phyloP scores from a whole-genome alignment of 129 eudicot species.

The Centaurea solstitialis region DNA sequence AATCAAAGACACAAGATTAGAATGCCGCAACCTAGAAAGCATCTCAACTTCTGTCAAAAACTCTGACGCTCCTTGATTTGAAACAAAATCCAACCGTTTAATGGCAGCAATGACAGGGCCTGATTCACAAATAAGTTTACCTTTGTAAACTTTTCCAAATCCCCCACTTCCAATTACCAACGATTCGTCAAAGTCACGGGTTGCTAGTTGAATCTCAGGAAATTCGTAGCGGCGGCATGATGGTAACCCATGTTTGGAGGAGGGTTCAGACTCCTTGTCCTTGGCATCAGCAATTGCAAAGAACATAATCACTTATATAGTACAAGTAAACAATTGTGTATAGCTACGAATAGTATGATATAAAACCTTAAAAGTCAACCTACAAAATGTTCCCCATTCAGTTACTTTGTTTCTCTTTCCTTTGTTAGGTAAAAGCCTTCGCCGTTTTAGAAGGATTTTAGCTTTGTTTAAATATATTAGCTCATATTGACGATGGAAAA shows the following conservation, averaged over 20 bases:
- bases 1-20: slow-evolving; percentile 1
- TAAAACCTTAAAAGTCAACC: background rate
- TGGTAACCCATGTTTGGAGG: too few relatives aligned
- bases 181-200: background rate
- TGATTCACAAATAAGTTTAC: too few relatives aligned
- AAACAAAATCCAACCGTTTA: slow-evolving; percentile 14
- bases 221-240: slow-evolving; percentile 8
- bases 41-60: slow-evolving; percentile 19
- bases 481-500: too few relatives aligned
- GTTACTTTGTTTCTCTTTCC: too few relatives aligned
- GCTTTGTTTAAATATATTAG: too few relatives aligned
- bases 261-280: too few relatives aligned
- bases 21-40: slow-evolving; percentile 24
- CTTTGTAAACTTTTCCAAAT: background rate
- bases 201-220: slow-evolving; percentile 11
- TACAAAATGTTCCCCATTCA: background rate
- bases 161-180: slow-evolving; percentile 8
- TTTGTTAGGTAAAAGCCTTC: too few relatives aligned
- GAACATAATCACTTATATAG: background rate
- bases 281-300: background rate
- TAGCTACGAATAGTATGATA: background rate
- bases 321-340: background rate
- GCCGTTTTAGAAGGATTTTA: too few relatives aligned
- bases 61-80: slow-evolving; percentile 20
- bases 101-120: background rate